Base-by-base conservation (phyloP, 1,284 basidiomycete genomes). In the Serendipita sp. region DNA sequence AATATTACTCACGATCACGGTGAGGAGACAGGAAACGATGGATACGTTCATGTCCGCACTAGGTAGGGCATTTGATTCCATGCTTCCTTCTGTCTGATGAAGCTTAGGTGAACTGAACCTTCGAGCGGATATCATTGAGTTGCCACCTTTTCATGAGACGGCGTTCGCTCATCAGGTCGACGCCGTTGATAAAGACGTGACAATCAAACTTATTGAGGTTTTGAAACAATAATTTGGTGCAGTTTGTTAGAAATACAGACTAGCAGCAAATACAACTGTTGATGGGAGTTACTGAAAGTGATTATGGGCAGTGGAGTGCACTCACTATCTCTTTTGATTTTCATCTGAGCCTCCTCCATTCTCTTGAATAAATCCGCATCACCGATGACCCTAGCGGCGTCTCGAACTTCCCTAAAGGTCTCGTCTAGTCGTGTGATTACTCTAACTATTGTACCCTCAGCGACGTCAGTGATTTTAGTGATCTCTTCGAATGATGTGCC, bases 401-500 rank as follows among this genome's bases (percentile, higher is more conserved):
- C 96, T 68, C 94, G 76, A 5, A 99, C 93, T 74, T 99, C 96
- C 62, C 94, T 79, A 73, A 95, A 99, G 0, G 93, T 96, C 75
- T 99, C 95, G 71, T 99, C 96, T 61, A 99, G 76, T 13, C 96
- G 83, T 2, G 92, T 98, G 71, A 99, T 99, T 61, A 91, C 88
- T 47, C 96, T 84, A 10, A 99, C 96, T 66, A 99, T 95, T 0
- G 93, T 96, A 0, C 96, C 96, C 72, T 99, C 96, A 4, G 93
- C 84, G 8, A 98, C 89, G 70, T 99, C 96, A 0, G 96, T 99
- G 65, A 99, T 76, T 4, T 82, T 75, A 1, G 91, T 93, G 69
- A 99, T 96, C 70, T 98, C 86, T 68, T 92, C 85, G 73, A 99
- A 99, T 0, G 94, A 91, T 88, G 94, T 96, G 62, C 96, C 96